Base-by-base conservation (phyloP, 2,329 filamentous ascomycete species). In the Ophiostoma piceae region DNA sequence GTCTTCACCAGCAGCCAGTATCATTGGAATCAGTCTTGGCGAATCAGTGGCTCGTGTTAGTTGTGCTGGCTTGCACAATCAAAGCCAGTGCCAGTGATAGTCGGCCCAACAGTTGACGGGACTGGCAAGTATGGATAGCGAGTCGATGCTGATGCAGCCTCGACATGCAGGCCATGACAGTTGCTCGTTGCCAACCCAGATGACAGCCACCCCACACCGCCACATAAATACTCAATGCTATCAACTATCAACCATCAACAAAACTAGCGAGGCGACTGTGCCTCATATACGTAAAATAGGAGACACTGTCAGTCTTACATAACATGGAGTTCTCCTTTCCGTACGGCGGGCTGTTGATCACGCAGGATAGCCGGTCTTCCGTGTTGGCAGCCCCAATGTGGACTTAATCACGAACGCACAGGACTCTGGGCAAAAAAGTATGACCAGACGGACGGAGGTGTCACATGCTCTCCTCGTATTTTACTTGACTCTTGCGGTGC, bases 211-310 rank as follows among this genome's bases (percentile, higher is more conserved):
- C 5, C 5, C 41, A 16, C 26, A 29, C 26, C 26, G 26, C 26
- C 26, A 29, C 26, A 29, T 29, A 29, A 29, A 29, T 29, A 29
- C 26, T 29, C 26, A 29, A 29, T 29, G 26, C 26, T 29, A 29
- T 29, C 26, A 29, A 29, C 26, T 29, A 29, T 29, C 26, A 29
- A 29, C 26, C 43, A 19, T 47, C 43, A 47, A n/a, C 19, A 47
- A n/a, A 19, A 47, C 16, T 47, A 16, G 19, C 43, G 7, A 19
- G 16, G 43, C 19, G 43, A 47, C 43, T 47, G 19, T 47, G 16
- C 43, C 43, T 47, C 43, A 47, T 47, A 47, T 47, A 47, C 43
- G 43, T n/a, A n/a, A 47, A 47, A 47, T 47, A 47, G 43, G 43
- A n/a, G 51, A 14, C 51, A 57, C n/a, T 26, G 47, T 9, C 51